Base-by-base conservation (phyloP, 768 basidiomycete species). In the Strobilomyces dryophilus region DNA sequence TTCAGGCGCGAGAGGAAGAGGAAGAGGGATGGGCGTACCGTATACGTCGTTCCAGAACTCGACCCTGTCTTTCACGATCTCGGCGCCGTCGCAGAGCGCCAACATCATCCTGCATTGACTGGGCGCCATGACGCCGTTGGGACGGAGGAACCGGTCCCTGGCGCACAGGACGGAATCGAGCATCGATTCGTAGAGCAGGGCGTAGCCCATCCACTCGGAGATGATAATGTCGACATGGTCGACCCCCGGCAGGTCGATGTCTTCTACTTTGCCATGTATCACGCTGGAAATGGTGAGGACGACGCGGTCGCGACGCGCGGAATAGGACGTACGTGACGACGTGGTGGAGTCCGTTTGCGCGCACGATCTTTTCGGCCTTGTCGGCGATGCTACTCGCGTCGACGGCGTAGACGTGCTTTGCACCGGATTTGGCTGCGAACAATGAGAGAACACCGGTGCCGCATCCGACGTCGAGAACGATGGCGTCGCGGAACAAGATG, bases 141-240 rank as follows among this genome's bases (percentile, higher is more conserved):
- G 81, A 45, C 75, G 74, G 31, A 98, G 76, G 73, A 92, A 98
- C 20, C 87, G 79, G 68, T 98, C 93, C 17, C 95, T 80, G 0
- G 95, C 95, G 55, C 75, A 73, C 18, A 99, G 74, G 17, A 99
- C 95, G 2, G 94, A 95, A 69, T 98, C 95, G 32, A 98, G 80
- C 95, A 99, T 98, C 40, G 89, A 91, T 71, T 99, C 95, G 69
- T 98, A 98, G 20, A 98, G 79, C 21, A 92, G 74, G 1, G 85
- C 87, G 63, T 92, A 92, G 15, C 85, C 93, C 95, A 98, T 98
- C 95, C 95, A 98, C 70, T 99, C 95, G 5, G 92, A 95, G 47
- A 98, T 76, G 68, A 99, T 94, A 54, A 99, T 81, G 67, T 99
- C 95, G 21, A 98, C 95, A 48, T 90, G 76, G 10, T 79, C 74